Percentiles rank a stretch among this genome's conserved stretches.
phyloP scores from a whole-genome alignment of 257 asterid genomes.

The Solanum virginianum region DNA sequence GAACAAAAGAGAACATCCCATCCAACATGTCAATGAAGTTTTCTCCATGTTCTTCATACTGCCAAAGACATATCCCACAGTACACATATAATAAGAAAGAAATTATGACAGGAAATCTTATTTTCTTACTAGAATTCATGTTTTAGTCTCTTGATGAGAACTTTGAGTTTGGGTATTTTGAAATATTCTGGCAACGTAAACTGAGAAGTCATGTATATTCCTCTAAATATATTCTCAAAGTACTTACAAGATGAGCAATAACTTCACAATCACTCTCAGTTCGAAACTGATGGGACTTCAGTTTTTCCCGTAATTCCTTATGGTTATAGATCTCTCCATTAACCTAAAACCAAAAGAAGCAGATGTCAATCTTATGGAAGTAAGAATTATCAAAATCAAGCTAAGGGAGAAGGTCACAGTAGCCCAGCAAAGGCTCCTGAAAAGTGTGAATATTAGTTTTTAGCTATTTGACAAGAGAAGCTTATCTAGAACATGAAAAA shows the following conservation, averaged over 20 bases:
- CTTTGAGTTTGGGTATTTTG: not conserved
- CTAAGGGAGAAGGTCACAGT: not conserved
- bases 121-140: not conserved
- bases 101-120: not conserved
- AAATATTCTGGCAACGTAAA: not conserved
- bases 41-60: constrained; percentile 98
- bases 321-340: constrained; percentile 99
- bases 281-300: constrained; percentile 66
- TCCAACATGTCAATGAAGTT: constrained; percentile 90
- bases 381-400: not conserved
- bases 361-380: constrained; percentile 1
- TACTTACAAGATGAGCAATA: constrained; percentile 92
- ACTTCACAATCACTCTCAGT: constrained; percentile 99
- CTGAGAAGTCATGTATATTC: not conserved
- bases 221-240: not conserved
- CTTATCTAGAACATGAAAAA: not conserved
- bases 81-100: not conserved
- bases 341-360: constrained; percentile 38
- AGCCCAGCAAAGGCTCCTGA: not conserved
- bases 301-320: constrained; percentile 51
- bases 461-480: not conserved
- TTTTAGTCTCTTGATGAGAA: not conserved
- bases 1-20: constrained; percentile 99
- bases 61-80: constrained; percentile 1
- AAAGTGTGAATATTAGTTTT: not conserved